Evolutionary conservation across 192 early-diverging fungal species (phyloP), one percentile per base, ranked within the genome.

Genomic region (Linnemannia elongata): DNA sequence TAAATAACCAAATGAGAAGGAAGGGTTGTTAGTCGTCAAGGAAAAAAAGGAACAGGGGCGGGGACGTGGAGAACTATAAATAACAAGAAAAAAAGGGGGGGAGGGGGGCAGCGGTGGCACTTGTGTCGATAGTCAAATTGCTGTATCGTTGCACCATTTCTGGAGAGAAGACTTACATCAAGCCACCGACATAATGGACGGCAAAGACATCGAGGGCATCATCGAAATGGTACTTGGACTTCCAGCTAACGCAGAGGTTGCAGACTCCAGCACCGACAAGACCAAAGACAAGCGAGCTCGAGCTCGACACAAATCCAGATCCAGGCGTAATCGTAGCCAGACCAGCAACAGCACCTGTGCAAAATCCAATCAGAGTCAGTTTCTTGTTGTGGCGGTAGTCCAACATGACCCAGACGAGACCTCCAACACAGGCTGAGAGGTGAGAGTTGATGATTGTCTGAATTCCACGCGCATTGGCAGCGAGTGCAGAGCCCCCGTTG

Each of bases 291-390:
- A 97, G 81, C 5, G 95, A 90, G 33, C 94, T 93, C 80, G 93
- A 93, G 15, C 94, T 93, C 42, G 89, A 90, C 35, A 97, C 95
- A 77, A 91, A 95, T 66, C 97, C 96, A 35, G 95, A 91, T 7
- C 93, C 97, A 0, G 97, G 97, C 30, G 97, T 98, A 79, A 98
- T 94, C 69, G 93, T 96, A 3, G 97, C 97, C 80, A 98, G 92
- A 24, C 96, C 97, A 10, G 96, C 96, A 17, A 98, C 95, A 13
- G 96, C 97, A 55, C 97, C 97, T 10, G 94, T 94, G 88, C 97
- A 98, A 84, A 96, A 95, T 30, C 95, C 97, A 70, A 98, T 93
- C 75, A 93, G 93, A 10, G 94, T 95, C 83, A 94, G 90, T 89
- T 96, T 96, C 85, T 92, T 91, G 75, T 93, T 91, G 76, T 90